Evolutionary conservation across 495 filamentous ascomycete genomes (phyloP).

Genomic region (Daldinia loculata): DNA sequence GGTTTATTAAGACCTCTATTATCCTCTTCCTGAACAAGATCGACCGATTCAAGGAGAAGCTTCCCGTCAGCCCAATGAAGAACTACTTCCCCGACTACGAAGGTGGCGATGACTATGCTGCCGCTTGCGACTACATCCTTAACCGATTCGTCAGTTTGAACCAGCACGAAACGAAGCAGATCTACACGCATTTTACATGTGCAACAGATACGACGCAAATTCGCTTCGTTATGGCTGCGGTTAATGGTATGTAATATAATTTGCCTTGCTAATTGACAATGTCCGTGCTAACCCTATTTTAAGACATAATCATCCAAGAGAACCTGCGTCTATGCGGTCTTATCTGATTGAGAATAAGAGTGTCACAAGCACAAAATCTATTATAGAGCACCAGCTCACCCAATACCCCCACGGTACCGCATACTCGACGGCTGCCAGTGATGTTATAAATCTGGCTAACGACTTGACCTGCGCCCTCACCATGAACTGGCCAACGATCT

Average conservation of each 20-base stretch:
- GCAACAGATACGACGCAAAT: conserved; percentile 98
- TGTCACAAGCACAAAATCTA: conserved; percentile 15
- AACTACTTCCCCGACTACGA: conserved; percentile 99
- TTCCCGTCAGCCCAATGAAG: conserved; percentile 99
- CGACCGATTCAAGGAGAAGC: conserved; percentile 99
- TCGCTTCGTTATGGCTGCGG: conserved; percentile 99
- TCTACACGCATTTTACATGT: conserved; percentile 99
- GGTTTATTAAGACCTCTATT: conserved; percentile 99
- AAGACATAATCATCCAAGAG: conserved; percentile 99
- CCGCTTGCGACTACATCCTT: conserved; percentile 95
- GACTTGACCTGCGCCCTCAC: conserved; percentile 46
- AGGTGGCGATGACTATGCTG: conserved; percentile 89
- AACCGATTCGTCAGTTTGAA: conserved; percentile 97
- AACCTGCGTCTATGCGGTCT: conserved; percentile 97
- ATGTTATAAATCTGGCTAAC: conserved; percentile 48
- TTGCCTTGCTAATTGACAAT: neutral
- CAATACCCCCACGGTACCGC: conserved; percentile 36
- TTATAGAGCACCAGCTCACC: conserved; percentile 21
- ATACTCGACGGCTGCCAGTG: conserved; percentile 43
- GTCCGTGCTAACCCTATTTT: conserved; percentile 42
- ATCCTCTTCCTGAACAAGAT: conserved; percentile 99
- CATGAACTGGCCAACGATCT: conserved; percentile 45
- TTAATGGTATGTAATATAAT: conserved; percentile 80
- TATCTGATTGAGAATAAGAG: conserved; percentile 69
- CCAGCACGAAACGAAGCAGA: conserved; percentile 98